Base-by-base conservation (phyloP, 2,329 filamentous ascomycete genomes). In the Colletotrichum filicis region DNA sequence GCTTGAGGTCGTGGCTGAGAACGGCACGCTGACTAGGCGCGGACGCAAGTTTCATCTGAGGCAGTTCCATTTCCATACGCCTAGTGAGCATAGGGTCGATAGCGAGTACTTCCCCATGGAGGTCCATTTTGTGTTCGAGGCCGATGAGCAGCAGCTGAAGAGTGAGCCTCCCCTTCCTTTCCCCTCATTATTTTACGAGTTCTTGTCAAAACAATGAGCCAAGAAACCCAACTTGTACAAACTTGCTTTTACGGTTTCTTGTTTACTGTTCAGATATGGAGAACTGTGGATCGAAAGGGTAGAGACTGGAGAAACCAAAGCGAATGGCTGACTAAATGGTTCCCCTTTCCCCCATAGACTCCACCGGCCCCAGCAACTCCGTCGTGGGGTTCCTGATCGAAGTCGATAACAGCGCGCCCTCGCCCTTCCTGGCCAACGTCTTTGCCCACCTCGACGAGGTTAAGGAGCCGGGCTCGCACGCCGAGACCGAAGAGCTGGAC, bases 21-120 rank as follows among this genome's bases (percentile, higher is more conserved):
- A 86, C 62, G 88, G 87, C 35, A 86, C 83, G 12, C 83, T 89
- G 4, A 81, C 76, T 0, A 77, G 87, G 28, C 80, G 76, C 1
- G 82, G 81, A 35, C 79, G 79, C 19, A 77, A 81, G 19, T 90
- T 86, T 78, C 77, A 75, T 0, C 81, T 90, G 16, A 80, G 80
- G 59, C 89, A 91, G 75, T 91, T 90, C 81, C 89, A 91, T 79
- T 89, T 91, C 81, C 90, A 91, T 77, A 87, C 88, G 0, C 89
- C 90, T 0, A 88, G 87, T 56, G 90, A 92, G 82, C 90, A 92
- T 76, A 84, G 86, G 59, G 81, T 91, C 78, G 75, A 84, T 77
- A 79, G 84, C 8, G 80, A 82, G 74, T 78, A 81, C 76, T 85
- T 79, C 68, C 81, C 83, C 16, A 76, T 83, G 73, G 84, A 85